Evolutionary conservation across 2,329 filamentous ascomycete genomes (phyloP), one percentile per base, ranked within the genome.

Genomic region (Xylaria polymorpha): DNA sequence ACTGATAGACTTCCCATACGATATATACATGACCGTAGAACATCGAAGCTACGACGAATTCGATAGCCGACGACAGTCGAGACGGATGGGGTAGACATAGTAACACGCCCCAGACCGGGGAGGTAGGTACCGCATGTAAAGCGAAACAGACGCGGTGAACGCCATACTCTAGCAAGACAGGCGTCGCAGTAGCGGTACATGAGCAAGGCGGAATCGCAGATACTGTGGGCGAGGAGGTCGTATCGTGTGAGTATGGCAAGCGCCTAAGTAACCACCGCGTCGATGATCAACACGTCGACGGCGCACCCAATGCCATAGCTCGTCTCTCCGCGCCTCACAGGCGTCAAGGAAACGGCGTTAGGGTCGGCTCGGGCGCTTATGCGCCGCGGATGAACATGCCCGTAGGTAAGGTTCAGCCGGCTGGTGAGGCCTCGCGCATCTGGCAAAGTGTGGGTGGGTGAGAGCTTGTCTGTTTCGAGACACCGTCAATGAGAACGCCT

Each of bases 191-290:
- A 43, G 18, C 32, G n/a, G 56, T 8, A 37, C 43, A 59, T 14
- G 18, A 20, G 15, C 66, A 58, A 62, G 29, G 37, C 46, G 46
- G 51, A 65, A 39, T 43, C 20, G 29, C 37, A 39, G 57, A 37
- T 48, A 46, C 51, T 51, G 41, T 25, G 61, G 15, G 50, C 25
- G 7, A 44, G 35, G 32, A 22, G 10, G 58, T 46, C 29, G 62
- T 58, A 53, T 64, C 15, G 35, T 67, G 55, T 61, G 39, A 39
- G 64, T 57, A 35, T 67, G 37, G 64, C 64, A 41, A 35, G 29
- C 68, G 55, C 60, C 56, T 14, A 53, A 43, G n/a, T 35, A 35
- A 50, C 57, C 25, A 60, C 37, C 46, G 29, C 35, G 57, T 61
- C 8, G 44, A 62, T 32, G 20, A 55, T 55, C 51, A 44, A n/a